A percentile compares a stretch with the other conserved stretches of the same genome.
These are phyloP conservation scores for Phaeosphaeria sp. DNA, from an alignment of 2,329 filamentous ascomycete genomes.

Conservation along the genomic window DNA sequence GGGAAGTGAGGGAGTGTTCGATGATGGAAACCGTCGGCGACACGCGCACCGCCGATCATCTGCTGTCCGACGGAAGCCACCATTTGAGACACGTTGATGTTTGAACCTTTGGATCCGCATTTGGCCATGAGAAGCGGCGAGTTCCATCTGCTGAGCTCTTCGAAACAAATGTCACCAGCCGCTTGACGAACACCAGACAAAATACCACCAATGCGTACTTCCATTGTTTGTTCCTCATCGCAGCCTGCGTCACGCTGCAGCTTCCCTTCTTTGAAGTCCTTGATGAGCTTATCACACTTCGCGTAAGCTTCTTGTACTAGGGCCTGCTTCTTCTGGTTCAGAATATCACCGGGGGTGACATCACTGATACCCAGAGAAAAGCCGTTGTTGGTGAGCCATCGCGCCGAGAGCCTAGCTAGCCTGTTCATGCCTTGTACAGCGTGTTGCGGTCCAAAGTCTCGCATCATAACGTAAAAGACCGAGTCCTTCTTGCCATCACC, in stretches of 20 bases:
- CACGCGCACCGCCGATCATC: slow-evolving; percentile 92
- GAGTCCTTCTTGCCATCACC: slow-evolving; percentile 97
- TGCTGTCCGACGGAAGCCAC: slow-evolving; percentile 96
- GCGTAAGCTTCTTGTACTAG: slow-evolving; percentile 81
- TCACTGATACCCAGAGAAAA: slow-evolving; percentile 97
- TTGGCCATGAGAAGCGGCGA: slow-evolving; percentile 96
- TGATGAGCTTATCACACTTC: slow-evolving; percentile 83
- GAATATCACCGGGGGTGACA: slow-evolving; percentile 79
- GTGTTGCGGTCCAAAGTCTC: slow-evolving; percentile 90
- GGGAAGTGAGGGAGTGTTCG: slow-evolving; percentile 93
- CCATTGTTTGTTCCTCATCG: slow-evolving; percentile 72
- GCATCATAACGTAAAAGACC: slow-evolving; percentile 93
- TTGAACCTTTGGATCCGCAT: slow-evolving; percentile 94
- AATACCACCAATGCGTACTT: slow-evolving; percentile 75
- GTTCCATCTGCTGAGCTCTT: slow-evolving; percentile 88
- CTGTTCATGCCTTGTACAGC: slow-evolving; percentile 94
- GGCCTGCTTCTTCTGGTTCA: slow-evolving; percentile 75
- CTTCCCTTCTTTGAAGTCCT: slow-evolving; percentile 78
- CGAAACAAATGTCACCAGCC: slow-evolving; percentile 89
- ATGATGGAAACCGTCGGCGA: slow-evolving; percentile 95
- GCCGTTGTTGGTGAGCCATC: slow-evolving; percentile 86
- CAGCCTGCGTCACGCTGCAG: slow-evolving; percentile 88
- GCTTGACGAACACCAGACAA: slow-evolving; percentile 90
- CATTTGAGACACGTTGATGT: slow-evolving; percentile 99
- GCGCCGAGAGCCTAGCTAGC: slow-evolving; percentile 85